Conservation (phyloP, 192 early-diverging fungal genomes). For the Paraglomus occultum region DNA sequence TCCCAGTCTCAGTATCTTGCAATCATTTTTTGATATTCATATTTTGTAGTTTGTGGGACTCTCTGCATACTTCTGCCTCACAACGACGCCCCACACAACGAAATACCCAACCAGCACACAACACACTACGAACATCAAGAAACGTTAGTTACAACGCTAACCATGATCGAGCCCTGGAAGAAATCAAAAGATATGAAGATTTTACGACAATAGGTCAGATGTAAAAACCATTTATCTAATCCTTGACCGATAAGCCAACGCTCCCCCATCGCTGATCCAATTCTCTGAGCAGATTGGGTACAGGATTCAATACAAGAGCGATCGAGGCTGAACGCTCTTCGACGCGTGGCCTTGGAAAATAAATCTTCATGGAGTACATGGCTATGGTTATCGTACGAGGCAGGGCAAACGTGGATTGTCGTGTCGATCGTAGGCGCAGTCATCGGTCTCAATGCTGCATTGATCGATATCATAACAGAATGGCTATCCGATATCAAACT, state of each 20-base stretch:
- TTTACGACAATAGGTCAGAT: constrained; percentile 64
- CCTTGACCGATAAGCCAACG: neutral
- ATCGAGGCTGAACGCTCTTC: constrained; percentile 46
- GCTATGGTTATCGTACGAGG: constrained; percentile 59
- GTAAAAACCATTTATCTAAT: neutral
- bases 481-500: constrained; percentile 89
- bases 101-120: too few species aligned
- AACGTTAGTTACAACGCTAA: neutral
- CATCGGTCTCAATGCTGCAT: constrained; percentile 81
- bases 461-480: constrained; percentile 87
- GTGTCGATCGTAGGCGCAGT: constrained; percentile 67
- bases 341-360: constrained; percentile 37
- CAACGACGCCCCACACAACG: too few species aligned
- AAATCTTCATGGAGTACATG: constrained; percentile 49
- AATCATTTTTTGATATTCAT: too few species aligned
- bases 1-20: too few species aligned
- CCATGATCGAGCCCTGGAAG: constrained; percentile 49
- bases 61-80: too few species aligned
- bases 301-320: constrained; percentile 63
- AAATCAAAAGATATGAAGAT: constrained; percentile 61
- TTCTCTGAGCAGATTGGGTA: constrained; percentile 54
- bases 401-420: constrained; percentile 83
- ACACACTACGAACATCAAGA: neutral
- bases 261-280: neutral
- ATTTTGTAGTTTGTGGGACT: too few species aligned